A percentile compares a stretch with the other conserved stretches of the same genome.
Conservation (phyloP, 148 eudicot species). For the Arbutus unedo region DNA sequence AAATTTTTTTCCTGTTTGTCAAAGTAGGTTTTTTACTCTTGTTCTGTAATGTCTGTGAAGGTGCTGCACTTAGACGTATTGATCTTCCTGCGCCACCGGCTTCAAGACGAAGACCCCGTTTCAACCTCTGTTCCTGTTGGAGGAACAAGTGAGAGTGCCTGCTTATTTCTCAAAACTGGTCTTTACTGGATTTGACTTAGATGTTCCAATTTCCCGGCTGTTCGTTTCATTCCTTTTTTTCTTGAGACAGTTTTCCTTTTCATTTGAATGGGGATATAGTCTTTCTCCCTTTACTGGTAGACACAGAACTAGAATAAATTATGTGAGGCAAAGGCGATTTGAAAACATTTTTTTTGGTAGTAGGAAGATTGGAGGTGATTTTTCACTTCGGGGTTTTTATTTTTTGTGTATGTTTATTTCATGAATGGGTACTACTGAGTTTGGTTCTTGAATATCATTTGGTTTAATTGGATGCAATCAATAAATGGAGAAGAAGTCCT, state of each 20-base stretch:
- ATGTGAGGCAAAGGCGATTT: not conserved
- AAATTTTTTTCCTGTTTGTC: not conserved
- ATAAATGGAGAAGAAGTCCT: not conserved
- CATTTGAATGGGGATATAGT: not conserved
- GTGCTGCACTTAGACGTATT: not conserved
- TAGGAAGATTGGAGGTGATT: not conserved
- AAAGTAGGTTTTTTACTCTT: not conserved
- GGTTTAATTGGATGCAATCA: not conserved
- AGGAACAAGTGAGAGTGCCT: constrained; percentile 3
- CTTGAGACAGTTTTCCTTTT: not conserved
- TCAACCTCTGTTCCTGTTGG: not conserved
- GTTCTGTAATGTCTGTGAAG: not conserved
- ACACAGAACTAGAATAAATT: constrained; percentile 13
- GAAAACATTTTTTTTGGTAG: not conserved
- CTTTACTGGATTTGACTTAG: not conserved
- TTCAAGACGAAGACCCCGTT: not conserved
- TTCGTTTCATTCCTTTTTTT: not conserved
- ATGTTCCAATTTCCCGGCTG: not conserved
- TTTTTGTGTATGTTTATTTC: not conserved
- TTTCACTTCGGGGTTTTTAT: not conserved
- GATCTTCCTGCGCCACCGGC: not conserved
- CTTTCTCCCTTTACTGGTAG: constrained; percentile 8
- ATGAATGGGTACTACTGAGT: not conserved
- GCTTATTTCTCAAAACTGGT: not conserved
- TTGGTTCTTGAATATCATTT: not conserved